Conservation (phyloP, 257 asterid genomes). For the Nicotiana noctiflora region DNA sequence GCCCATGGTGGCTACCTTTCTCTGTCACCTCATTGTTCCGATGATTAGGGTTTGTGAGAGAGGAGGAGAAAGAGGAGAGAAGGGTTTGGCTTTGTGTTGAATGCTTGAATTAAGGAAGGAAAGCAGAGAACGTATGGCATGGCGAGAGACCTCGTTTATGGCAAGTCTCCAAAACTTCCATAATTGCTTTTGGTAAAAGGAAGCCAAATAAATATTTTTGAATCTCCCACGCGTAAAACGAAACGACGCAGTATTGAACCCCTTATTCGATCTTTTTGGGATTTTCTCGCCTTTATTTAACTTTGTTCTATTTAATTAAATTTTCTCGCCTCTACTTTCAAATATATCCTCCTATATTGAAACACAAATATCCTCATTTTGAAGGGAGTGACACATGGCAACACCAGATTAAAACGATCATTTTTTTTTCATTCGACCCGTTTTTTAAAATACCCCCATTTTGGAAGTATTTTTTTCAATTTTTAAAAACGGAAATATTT, state of each 20-base stretch:
- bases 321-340: too few species aligned
- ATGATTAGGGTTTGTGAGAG: conserved; percentile 10
- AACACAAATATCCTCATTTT: too few species aligned
- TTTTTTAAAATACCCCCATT: too few species aligned
- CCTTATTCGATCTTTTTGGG: too few species aligned
- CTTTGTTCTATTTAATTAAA: too few species aligned
- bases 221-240: not conserved
- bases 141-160: conserved; percentile 13
- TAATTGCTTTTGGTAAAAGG: not conserved
- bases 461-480: too few species aligned
- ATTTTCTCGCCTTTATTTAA: too few species aligned
- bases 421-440: too few species aligned
- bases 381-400: too few species aligned
- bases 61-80: conserved; percentile 1
- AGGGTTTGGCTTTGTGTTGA: not conserved
- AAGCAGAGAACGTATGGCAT: not conserved
- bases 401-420: too few species aligned
- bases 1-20: conserved; percentile 26
- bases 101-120: conserved; percentile 21
- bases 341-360: too few species aligned
- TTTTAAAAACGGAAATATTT: too few species aligned
- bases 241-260: not conserved
- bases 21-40: conserved; percentile 17
- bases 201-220: not conserved
- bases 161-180: not conserved